These are phyloP conservation scores for Suillus hirtellus DNA, from an alignment of 768 basidiomycete species.

Conservation along the genomic window DNA sequence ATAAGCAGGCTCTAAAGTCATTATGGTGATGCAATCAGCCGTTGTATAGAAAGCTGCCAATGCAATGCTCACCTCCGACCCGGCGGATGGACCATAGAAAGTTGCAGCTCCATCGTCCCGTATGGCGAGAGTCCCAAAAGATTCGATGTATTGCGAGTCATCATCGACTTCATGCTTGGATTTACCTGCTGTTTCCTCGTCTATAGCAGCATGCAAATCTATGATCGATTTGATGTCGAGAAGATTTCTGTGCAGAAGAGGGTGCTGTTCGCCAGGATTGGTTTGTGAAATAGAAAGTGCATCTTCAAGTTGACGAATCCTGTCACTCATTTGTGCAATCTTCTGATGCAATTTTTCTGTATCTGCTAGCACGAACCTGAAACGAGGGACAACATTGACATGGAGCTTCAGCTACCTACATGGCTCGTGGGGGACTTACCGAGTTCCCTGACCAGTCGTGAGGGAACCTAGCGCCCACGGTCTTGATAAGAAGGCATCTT, in stretches of 20 bases:
- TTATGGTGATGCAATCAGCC: constrained; percentile 5
- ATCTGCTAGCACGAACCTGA: constrained; percentile 69
- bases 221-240: constrained; percentile 67
- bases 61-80: constrained; percentile 58
- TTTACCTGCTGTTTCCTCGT: constrained; percentile 33
- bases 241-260: constrained; percentile 59
- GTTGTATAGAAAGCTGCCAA: constrained; percentile 22
- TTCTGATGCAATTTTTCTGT: constrained; percentile 70
- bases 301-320: constrained; percentile 71
- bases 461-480: constrained; percentile 46
- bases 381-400: background rate
- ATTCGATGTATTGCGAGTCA: constrained; percentile 58
- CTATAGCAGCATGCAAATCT: constrained; percentile 62
- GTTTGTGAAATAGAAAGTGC: constrained; percentile 59
- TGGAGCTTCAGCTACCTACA: background rate
- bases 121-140: constrained; percentile 70
- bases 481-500: background rate
- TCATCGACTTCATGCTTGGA: constrained; percentile 35
- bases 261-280: constrained; percentile 53
- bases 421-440: constrained; percentile 40
- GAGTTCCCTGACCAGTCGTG: constrained; percentile 75
- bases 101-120: constrained; percentile 69
- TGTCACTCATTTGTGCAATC: constrained; percentile 66
- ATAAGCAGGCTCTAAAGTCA: constrained; percentile 51
- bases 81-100: constrained; percentile 73